Base-by-base conservation (phyloP, 202 grass and related monocot species). In the Sporobolus alterniflorus region DNA sequence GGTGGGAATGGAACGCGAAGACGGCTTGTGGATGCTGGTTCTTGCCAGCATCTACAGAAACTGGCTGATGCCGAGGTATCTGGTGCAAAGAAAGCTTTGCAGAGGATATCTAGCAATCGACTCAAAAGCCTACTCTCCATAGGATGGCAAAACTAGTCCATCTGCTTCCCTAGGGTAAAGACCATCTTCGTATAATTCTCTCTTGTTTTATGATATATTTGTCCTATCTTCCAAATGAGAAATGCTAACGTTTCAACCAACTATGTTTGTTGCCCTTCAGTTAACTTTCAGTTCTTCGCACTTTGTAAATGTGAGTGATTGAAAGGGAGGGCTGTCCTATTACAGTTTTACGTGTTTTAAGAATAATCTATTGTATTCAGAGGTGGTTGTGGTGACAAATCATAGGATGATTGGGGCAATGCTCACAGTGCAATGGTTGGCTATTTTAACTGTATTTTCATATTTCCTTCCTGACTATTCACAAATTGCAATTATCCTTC, bases 81-180 rank as follows among this genome's bases (percentile, higher is more conserved):
- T 55, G 92, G 89, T 54, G 91, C 91, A 44, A 97, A 94, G 75
- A 97, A 94, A 80, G 94, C 91, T 73, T 84, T 97, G 85, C 94
- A 97, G 64, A 89, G 85, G 81, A 87, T 97, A 74, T 87, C 89
- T 34, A 80, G 87, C 22, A 90, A 78, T 75, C 86, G 94, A 22
- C 83, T 97, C 48, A 97, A 92, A 75, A 87, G 76, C 75, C 84
- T 97, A 57, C 89, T 94, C 77, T 92, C 89, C 18, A 73, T 89
- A 31, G 89, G 88, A 59, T 91, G 91, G 89, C 77, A 78, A 41
- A 87, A 52, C 40, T 97, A 82, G 91, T 73, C 80, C 64, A 47
- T 31, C 48, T 76, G 29, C 66, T 68, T 33, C 72, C 50, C 70
- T 85, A 18, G 42, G 80, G 86, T 91, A 86, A 84, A 73, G n/a